These are phyloP conservation scores for Botrytis paeoniae DNA, from an alignment of 2,329 filamentous ascomycete species.

Conservation along the genomic window DNA sequence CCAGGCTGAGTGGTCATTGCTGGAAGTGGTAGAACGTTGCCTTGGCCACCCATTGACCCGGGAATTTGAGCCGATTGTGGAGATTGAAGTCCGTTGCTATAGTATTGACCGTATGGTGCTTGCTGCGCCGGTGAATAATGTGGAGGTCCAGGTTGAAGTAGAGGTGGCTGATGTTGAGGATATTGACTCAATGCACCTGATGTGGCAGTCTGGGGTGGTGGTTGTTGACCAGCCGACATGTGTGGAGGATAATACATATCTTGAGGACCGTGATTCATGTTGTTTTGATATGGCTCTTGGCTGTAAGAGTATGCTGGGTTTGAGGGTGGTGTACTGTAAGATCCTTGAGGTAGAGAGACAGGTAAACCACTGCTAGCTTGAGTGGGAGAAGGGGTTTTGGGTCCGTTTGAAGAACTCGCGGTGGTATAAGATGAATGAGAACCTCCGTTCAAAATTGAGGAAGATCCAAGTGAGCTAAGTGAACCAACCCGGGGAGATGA, in stretches of 20 bases:
- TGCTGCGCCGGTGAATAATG: slow-evolving; percentile 59
- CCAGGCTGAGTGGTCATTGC: slow-evolving; percentile 45
- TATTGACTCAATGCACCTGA: slow-evolving; percentile 74
- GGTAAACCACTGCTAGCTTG: slow-evolving; percentile 48
- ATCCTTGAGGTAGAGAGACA: slow-evolving; percentile 41
- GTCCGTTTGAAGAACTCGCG: slow-evolving; percentile 54
- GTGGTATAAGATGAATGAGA: slow-evolving; percentile 55
- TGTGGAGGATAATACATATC: slow-evolving; percentile 86
- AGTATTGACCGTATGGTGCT: slow-evolving; percentile 64
- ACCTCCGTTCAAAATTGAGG: slow-evolving; percentile 49
- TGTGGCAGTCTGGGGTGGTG: slow-evolving; percentile 72
- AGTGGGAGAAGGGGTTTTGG: slow-evolving; percentile 75
- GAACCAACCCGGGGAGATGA: slow-evolving; percentile 76
- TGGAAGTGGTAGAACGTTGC: slow-evolving; percentile 70
- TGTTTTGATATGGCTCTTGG: slow-evolving; percentile 43
- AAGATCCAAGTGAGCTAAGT: slow-evolving; percentile 58
- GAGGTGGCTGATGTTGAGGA: slow-evolving; percentile 68
- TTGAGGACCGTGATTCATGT: slow-evolving; percentile 78
- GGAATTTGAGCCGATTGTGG: slow-evolving; percentile 68
- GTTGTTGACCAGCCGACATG: slow-evolving; percentile 73
- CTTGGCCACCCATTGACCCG: slow-evolving; percentile 62
- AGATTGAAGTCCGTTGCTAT: slow-evolving; percentile 75
- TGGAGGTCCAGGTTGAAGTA: slow-evolving; percentile 68
- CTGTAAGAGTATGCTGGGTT: slow-evolving; percentile 43
- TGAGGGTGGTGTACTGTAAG: slow-evolving; percentile 37